Evolutionary conservation across 163 green algal genomes (phyloP).

Genomic region (Chlorella variabilis): DNA sequence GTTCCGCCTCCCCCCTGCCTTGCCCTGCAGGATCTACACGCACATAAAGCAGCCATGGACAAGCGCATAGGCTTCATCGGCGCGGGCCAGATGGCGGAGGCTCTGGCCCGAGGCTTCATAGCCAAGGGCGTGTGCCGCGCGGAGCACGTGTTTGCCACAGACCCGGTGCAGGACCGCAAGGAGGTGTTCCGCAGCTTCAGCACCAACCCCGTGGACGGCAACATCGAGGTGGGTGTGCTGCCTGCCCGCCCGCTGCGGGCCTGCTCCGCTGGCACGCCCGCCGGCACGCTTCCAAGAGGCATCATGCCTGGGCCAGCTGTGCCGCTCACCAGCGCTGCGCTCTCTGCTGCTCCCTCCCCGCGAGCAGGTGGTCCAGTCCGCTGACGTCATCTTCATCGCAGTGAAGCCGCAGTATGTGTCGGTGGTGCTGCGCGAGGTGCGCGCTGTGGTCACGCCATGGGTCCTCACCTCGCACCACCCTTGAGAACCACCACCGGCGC

Average conservation of each 20-base stretch:
- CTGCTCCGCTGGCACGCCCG: too few relatives aligned
- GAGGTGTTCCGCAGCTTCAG: constrained; percentile 82
- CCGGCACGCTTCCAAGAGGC: too few relatives aligned
- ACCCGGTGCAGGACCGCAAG: constrained; percentile 66
- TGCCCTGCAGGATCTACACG: too few relatives aligned
- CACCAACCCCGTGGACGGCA: constrained; percentile 65
- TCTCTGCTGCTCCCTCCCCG: not conserved
- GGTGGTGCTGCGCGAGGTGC: constrained; percentile 81
- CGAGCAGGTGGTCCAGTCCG: constrained; percentile 75
- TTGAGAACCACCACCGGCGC: too few relatives aligned
- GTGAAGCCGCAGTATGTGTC: constrained; percentile 95
- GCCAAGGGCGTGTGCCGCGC: constrained; percentile 68
- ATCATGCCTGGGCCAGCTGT: too few relatives aligned
- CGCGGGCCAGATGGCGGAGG: constrained; percentile 91
- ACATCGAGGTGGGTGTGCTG: constrained; percentile 62
- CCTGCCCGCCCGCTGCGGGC: not conserved
- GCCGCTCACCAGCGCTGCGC: too few relatives aligned
- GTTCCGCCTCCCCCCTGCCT: too few relatives aligned
- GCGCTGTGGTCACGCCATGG: too few relatives aligned
- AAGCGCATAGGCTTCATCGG: constrained; percentile 87
- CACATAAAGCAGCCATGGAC: constrained; percentile 25
- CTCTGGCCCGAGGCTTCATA: constrained; percentile 87
- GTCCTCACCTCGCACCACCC: too few relatives aligned
- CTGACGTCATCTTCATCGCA: constrained; percentile 92
- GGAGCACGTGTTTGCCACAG: constrained; percentile 72